Conservation (phyloP, 495 filamentous ascomycete genomes). For the Penicillium malachiteum region DNA sequence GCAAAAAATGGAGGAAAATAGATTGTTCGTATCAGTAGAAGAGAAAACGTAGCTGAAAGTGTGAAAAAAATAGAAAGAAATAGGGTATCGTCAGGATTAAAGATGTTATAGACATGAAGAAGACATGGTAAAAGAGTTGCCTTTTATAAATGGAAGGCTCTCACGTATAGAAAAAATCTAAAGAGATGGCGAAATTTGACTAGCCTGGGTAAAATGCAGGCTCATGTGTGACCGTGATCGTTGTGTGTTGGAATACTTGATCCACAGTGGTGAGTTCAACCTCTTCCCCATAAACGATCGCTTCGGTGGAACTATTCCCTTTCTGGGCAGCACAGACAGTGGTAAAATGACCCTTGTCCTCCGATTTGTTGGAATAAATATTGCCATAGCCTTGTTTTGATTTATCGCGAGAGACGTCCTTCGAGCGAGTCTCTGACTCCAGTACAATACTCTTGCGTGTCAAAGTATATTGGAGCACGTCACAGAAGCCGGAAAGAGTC, state of each 20-base stretch:
- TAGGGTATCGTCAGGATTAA: too few relatives aligned
- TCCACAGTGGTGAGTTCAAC: conserved; percentile 21
- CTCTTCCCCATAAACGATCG: conserved; percentile 11
- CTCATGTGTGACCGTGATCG: conserved; percentile 30
- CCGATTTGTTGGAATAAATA: conserved; percentile 1
- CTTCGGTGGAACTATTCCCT: conserved; percentile 17
- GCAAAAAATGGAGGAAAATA: too few relatives aligned
- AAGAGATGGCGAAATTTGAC: too few relatives aligned
- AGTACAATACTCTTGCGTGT: conserved; percentile 46
- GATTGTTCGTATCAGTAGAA: too few relatives aligned
- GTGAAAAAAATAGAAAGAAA: too few relatives aligned
- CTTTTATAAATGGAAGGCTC: too few relatives aligned
- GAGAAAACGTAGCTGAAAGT: too few relatives aligned
- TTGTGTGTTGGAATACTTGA: conserved; percentile 30
- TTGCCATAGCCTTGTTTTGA: conserved; percentile 7
- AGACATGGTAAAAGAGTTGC: too few relatives aligned
- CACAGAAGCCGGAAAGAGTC: conserved; percentile 65
- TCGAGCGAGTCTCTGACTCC: conserved; percentile 24
- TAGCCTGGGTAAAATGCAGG: conserved; percentile 11
- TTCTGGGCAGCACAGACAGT: conserved; percentile 14
- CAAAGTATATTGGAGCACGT: conserved; percentile 62
- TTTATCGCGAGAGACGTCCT: conserved; percentile 12
- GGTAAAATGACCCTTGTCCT: conserved; percentile 14
- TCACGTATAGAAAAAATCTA: too few relatives aligned
- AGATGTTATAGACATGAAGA: too few relatives aligned